Evolutionary conservation across 176 grass and related monocot genomes (phyloP), one percentile per base, ranked within the genome.

Genomic region (Cymbopogon citratus): DNA sequence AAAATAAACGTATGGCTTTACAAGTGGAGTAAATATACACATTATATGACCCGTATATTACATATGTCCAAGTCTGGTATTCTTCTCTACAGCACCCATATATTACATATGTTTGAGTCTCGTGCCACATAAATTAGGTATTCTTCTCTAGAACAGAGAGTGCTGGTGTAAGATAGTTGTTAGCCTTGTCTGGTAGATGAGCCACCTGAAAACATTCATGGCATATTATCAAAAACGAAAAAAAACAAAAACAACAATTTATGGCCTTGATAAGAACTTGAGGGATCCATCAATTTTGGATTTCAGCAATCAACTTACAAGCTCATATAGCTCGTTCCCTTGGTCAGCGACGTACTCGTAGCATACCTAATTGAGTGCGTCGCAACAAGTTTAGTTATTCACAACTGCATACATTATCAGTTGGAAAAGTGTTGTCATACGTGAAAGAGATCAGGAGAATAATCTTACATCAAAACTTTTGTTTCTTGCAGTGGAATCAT

Each of bases 171-270:
- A 99, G 90, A 45, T 95, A 99, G 83, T 99, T 98, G 79, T 98
- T 99, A 82, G 96, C 96, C 85, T 99, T 99, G 85, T 99, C 96
- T 46, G 96, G 96, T 49, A 99, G 91, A 90, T 99, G 96, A 59
- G 92, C 96, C 24, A 99, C 96, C 96, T 99, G 85, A 80, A 59
- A 71, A 80, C 3, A 6, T 54, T 25, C 35, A 44, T 34, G 75
- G 1, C 11, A 1, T 24, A 16, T 85, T 21, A 75, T 26, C 18
- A 77, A 54, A 79, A 29, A 76, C 26, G 67, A 78, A 65, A 70
- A 86, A 0, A 24, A 69, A 72, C 24, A 63, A 14, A 48, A 75
- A 59, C 26, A 73, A 73, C 19, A 72, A 56, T 19, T 67, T 0
- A n/a, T 21, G 31, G 13, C 45, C 33, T 76, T 44, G 74, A 51